Evolutionary conservation across 1,284 basidiomycete species (phyloP), one percentile per base, ranked within the genome.

Genomic region (Chiua sp.): DNA sequence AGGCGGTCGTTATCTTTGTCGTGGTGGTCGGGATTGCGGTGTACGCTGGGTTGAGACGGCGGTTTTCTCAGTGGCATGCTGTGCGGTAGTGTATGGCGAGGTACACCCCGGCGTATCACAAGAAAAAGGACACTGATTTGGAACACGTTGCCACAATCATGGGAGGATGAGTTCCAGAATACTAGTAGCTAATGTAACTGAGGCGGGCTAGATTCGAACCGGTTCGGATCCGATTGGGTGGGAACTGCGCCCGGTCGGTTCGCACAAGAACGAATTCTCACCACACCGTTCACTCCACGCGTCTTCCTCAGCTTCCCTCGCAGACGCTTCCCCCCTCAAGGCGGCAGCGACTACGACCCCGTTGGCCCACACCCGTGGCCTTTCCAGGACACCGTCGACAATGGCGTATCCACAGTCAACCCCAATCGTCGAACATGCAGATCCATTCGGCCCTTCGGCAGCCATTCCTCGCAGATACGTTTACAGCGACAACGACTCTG

Each of bases 401-500:
- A 70, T 70, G 72, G 65, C 64, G 57, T 76, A 74, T 57, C 70
- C 69, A 32, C 73, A 75, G 16, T 75, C 75, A 26, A 62, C 67
- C 15, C 75, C 72, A 23, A 65, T 63, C 18, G 60, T 69, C 57
- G 77, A 78, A 58, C 67, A 72, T 32, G 62, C 77, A 63, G 87
- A 90, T 75, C 87, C 86, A 65, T 89, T 88, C 75, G 79, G 75
- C 67, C 71, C 77, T 55, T 70, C 74, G 52, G 73, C 79, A 59
- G 75, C 77, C 44, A 68, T 78, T 42, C 75, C 77, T 66, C 76
- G 78, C 53, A 79, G 84, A 70, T 90, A 90, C 73, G 86, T 90
- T 68, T 92, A 93, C 79, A 87, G 83, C 72, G 91, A 93, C 80
- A 87, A 86, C 70, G 91, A 93, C 64, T 88, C 88, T 42, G 91